These are phyloP conservation scores for Dothideomycetes sp. DNA, from an alignment of 2,329 filamentous ascomycete genomes.

Conservation along the genomic window DNA sequence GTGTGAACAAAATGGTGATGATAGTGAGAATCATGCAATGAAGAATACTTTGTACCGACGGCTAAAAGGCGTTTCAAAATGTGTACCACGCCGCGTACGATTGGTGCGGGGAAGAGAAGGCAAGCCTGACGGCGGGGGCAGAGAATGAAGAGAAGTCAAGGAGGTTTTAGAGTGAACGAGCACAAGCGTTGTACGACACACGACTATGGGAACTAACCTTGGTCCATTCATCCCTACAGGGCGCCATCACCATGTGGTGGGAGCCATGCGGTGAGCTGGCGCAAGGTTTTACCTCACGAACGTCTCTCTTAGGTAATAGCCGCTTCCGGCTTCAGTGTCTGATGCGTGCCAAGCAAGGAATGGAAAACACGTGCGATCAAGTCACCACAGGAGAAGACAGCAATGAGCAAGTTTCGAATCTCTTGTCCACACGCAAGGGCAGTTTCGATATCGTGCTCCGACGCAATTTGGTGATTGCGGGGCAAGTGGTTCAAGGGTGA, in stretches of 20 bases:
- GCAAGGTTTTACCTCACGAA: background rate
- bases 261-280: background rate
- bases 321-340: background rate
- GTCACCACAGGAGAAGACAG: too few relatives aligned
- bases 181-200: background rate
- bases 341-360: background rate
- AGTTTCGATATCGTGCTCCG: too few relatives aligned
- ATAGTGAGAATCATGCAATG: too few relatives aligned
- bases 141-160: background rate
- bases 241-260: background rate
- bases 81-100: background rate
- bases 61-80: background rate
- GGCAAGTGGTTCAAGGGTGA: too few relatives aligned
- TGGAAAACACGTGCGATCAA: background rate
- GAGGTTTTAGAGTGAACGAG: background rate
- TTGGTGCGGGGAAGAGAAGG: background rate
- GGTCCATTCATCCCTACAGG: background rate
- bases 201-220: background rate
- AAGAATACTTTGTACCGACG: background rate
- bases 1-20: too few relatives aligned
- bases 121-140: background rate
- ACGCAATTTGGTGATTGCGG: too few relatives aligned
- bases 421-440: too few relatives aligned
- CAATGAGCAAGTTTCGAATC: too few relatives aligned
- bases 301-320: background rate